Evolutionary conservation across 2,329 filamentous ascomycete genomes (phyloP).

Genomic region (Aschersonia sp.): DNA sequence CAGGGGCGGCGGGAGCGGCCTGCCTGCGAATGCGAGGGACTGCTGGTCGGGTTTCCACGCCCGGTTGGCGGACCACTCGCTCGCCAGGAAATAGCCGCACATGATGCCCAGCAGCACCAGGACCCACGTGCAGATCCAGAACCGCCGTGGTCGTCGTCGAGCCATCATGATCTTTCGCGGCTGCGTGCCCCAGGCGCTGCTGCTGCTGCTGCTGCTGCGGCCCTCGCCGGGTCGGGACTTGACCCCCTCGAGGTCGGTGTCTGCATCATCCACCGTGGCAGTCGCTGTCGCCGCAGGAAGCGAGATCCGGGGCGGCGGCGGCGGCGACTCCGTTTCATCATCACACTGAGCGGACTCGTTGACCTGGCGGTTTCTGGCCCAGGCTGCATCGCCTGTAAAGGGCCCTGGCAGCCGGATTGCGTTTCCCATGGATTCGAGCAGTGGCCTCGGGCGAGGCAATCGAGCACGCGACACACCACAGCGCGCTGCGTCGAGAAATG

Average conservation of each 20-base stretch:
- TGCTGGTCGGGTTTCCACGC: constrained; percentile 36
- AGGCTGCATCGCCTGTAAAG: constrained; percentile 1
- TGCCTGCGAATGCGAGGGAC: constrained; percentile 30
- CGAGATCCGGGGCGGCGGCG: not conserved
- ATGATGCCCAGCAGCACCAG: constrained; percentile 22
- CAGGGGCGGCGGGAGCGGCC: constrained; percentile 29
- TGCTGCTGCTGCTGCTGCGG: too few species aligned
- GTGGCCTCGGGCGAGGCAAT: not conserved
- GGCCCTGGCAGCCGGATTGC: not conserved
- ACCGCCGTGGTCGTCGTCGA: too few species aligned
- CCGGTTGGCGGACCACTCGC: constrained; percentile 26
- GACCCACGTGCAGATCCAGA: constrained; percentile 8
- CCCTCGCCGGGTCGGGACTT: too few species aligned
- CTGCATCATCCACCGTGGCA: too few species aligned
- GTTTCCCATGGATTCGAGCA: not conserved
- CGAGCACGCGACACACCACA: not conserved
- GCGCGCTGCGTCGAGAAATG: not conserved
- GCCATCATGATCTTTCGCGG: too few species aligned
- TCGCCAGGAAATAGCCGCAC: constrained; percentile 16
- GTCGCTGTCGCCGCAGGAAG: too few species aligned
- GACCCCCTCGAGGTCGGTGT: too few species aligned
- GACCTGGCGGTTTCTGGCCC: not conserved
- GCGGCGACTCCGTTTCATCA: not conserved
- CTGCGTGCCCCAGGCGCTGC: too few species aligned
- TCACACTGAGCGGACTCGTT: not conserved